Evolutionary conservation across 176 grass and related monocot genomes (phyloP), one percentile per base, ranked within the genome.

Genomic region (Cenchrus americanus): DNA sequence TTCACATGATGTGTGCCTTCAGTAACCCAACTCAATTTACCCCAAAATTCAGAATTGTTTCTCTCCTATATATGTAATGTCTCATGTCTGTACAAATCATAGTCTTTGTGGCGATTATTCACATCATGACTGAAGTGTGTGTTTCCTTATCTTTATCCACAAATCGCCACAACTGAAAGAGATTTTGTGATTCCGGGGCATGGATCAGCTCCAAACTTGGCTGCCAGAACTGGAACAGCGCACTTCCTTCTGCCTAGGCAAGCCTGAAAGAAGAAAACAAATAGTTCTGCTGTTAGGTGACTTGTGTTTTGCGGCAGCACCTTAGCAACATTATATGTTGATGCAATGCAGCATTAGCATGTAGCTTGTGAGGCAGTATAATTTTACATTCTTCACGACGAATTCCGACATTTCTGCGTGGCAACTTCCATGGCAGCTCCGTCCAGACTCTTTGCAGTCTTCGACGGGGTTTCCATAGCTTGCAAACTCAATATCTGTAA

Each of bases 201-300:
- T 8, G 90, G 86, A 43, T 89, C 90, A 9, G 73, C 80, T 80
- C 75, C 80, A 26, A 92, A 89, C 11, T 37, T 80, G 19, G 51
- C 17, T 26, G 59, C n/a, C 12, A 18, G 52, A 40, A 95, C 64
- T 8, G 83, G 86, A 68, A 92, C 82, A 3, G 60, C 80, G n/a
- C 86, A 88, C 19, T 55, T 83, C 65, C 78, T 88, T 37, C 78
- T 90, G 27, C 88, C 83, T 62, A 88, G 48, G 82, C 76, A 90
- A 70, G 77, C 86, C 88, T 95, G 83, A 21, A 74, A 77, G 23
- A 24, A 21, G 11, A 21, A 60, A 68, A 19, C 15, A 71, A 71
- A 2, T 22, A 34, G 42, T 37, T 79, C 34, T 40, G 17, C 34
- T 66, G 23, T 79, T 79, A 66, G 18, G 6, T 27, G 34, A 52